phyloP scores from a whole-genome alignment of 768 basidiomycete species.

The Podaxis mareebaensis region DNA sequence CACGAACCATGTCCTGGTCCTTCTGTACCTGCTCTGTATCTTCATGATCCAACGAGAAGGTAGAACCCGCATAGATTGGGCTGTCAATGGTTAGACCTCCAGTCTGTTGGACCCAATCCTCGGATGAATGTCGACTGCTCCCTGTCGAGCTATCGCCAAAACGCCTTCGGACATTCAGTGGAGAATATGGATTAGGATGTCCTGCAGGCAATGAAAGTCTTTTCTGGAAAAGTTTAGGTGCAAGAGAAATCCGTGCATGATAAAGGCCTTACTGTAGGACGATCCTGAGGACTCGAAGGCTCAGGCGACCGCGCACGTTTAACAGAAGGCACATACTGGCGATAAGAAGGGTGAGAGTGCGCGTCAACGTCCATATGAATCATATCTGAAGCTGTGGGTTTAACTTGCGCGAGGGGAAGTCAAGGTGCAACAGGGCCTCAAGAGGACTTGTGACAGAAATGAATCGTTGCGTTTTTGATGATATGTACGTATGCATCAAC shows the following conservation, averaged over 20 bases:
- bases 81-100: slow-evolving; percentile 66
- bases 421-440: neutral
- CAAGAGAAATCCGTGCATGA: slow-evolving; percentile 3
- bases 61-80: slow-evolving; percentile 31
- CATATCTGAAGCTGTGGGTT: slow-evolving; percentile 24
- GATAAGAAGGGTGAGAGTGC: slow-evolving; percentile 38
- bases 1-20: slow-evolving; percentile 59
- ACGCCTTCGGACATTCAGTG: slow-evolving; percentile 17
- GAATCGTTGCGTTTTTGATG: neutral
- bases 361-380: slow-evolving; percentile 60
- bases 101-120: slow-evolving; percentile 78
- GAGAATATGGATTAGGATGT: slow-evolving; percentile 7
- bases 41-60: slow-evolving; percentile 17
- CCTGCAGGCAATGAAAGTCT: slow-evolving; percentile 45
- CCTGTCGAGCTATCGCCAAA: slow-evolving; percentile 26
- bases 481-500: neutral
- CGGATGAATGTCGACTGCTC: slow-evolving; percentile 47
- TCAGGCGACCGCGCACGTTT: slow-evolving; percentile 70
- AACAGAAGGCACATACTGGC: slow-evolving; percentile 27
- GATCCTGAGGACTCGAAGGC: slow-evolving; percentile 38
- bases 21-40: slow-evolving; percentile 18
- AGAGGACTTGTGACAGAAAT: neutral
- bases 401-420: slow-evolving; percentile 10
- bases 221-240: slow-evolving; percentile 45
- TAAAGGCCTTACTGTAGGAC: slow-evolving; percentile 50